Percentiles rank a stretch among this genome's conserved stretches.
Conservation (phyloP, 2,329 filamentous ascomycete species). For the Pseudomassariella vexata region DNA sequence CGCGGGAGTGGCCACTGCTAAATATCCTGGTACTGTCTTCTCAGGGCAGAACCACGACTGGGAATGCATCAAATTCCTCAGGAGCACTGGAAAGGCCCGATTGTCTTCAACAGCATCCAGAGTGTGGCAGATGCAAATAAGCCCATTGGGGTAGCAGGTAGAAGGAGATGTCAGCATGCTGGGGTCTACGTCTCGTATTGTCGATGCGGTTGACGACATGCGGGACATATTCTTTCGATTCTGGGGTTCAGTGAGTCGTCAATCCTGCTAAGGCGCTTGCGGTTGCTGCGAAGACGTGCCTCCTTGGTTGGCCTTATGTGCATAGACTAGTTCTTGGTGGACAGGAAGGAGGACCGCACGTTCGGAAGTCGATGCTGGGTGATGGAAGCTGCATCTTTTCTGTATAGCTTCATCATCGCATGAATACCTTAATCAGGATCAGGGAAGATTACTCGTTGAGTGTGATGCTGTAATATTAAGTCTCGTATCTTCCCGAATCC, state of each 20-base stretch:
- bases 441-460: constrained; percentile 18
- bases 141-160: constrained; percentile 32
- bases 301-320: constrained; percentile 55
- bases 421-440: constrained; percentile 11
- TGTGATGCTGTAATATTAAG: too few species aligned
- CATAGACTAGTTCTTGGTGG: constrained; percentile 28
- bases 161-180: constrained; percentile 49
- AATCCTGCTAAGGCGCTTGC: constrained; percentile 56
- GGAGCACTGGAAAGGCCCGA: constrained; percentile 20
- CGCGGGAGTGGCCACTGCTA: constrained; percentile 14
- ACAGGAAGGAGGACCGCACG: constrained; percentile 19
- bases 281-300: constrained; percentile 50
- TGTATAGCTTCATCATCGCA: constrained; percentile 14
- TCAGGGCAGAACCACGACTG: constrained; percentile 18
- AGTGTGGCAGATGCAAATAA: constrained; percentile 20
- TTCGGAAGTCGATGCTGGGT: constrained; percentile 18
- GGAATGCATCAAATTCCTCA: constrained; percentile 19
- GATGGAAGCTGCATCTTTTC: constrained; percentile 20
- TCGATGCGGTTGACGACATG: constrained; percentile 53
- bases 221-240: constrained; percentile 59
- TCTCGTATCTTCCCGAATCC: too few species aligned
- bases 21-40: constrained; percentile 21
- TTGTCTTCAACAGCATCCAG: constrained; percentile 28
- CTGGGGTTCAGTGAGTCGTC: constrained; percentile 51
- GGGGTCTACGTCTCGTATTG: constrained; percentile 54